Base-by-base conservation (phyloP, 805 yeast genomes). In the Candida vartiovaarae region DNA sequence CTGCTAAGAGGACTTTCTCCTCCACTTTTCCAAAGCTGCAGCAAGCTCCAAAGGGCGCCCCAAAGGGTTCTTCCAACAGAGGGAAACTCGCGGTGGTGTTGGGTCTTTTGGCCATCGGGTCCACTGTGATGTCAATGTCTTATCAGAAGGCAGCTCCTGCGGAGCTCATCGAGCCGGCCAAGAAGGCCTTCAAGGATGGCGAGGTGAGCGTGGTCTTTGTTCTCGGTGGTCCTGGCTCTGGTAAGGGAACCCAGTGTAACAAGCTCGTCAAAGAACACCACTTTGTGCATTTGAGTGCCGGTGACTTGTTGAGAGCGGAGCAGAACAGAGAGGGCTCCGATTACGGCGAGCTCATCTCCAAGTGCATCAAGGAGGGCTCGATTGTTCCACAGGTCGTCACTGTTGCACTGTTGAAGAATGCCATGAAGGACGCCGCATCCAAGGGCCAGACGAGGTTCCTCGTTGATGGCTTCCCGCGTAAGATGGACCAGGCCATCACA, bases 141-240 rank as follows among this genome's bases (percentile, higher is more conserved):
- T 67, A 68, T 60, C 69, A 66, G 50, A 74, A 68, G 54, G 64
- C 59, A 32, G 54, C 54, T 26, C 81, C 82, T 6, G 56, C 60
- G 29, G 68, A 71, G 44, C 67, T 73, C 4, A 47, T 74, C 36
- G 82, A 78, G 47, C 59, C 56, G 20, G 43, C 34, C 1, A 35
- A 34, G 39, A 41, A 63, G 29, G 79, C 83, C 0, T 85, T 85
- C 60, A 66, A 74, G 8, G 72, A 74, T 3, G 78, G 79, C 34
- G 81, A 86, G 44, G 80, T 85, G 28, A 78, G 85, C 27, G 95
- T 91, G 4, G 74, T 90, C 27, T 91, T 87, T 63, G 96, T 91
- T 20, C 76, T 91, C 30, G 99, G 99, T 36, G 98, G 98, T 4
- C 98, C 98, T 5, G 98, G 98, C 23, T 86, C 95, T 28, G 98